Conservation (phyloP, 1,284 basidiomycete genomes). For the Pholiota adiposa region DNA sequence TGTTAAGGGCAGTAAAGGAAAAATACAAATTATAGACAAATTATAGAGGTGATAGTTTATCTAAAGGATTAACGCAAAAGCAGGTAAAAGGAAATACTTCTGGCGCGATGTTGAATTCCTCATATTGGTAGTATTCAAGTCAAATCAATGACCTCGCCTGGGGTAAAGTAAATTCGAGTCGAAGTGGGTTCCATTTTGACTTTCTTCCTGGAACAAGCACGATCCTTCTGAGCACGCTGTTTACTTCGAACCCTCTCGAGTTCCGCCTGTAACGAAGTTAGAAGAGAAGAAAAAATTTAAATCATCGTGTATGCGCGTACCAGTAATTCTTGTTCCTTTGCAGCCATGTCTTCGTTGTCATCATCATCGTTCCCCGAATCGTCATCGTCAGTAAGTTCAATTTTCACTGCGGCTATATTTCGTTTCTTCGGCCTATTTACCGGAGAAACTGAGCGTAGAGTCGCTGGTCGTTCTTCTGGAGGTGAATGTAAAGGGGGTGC, state of each 20-base stretch:
- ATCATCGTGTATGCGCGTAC: neutral
- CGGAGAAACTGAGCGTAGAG: neutral
- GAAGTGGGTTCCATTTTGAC: constrained; percentile 12
- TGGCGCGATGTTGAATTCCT: too few species aligned
- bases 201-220: constrained; percentile 6
- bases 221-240: constrained; percentile 2
- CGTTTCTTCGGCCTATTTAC: neutral
- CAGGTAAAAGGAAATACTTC: too few species aligned
- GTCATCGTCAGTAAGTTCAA: neutral
- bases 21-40: too few species aligned
- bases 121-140: neutral
- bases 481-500: constrained; percentile 2
- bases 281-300: neutral
- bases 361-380: neutral
- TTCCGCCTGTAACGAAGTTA: too few species aligned
- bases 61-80: too few species aligned
- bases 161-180: constrained; percentile 1
- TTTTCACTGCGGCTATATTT: neutral
- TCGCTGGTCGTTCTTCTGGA: neutral
- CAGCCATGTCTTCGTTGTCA: neutral
- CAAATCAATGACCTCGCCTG: neutral
- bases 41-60: too few species aligned
- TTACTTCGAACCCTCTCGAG: constrained; percentile 6
- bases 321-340: constrained; percentile 6
- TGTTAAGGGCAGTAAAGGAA: too few species aligned